Conservation (phyloP, 2,329 filamentous ascomycete species). For the Penicillium sp. region DNA sequence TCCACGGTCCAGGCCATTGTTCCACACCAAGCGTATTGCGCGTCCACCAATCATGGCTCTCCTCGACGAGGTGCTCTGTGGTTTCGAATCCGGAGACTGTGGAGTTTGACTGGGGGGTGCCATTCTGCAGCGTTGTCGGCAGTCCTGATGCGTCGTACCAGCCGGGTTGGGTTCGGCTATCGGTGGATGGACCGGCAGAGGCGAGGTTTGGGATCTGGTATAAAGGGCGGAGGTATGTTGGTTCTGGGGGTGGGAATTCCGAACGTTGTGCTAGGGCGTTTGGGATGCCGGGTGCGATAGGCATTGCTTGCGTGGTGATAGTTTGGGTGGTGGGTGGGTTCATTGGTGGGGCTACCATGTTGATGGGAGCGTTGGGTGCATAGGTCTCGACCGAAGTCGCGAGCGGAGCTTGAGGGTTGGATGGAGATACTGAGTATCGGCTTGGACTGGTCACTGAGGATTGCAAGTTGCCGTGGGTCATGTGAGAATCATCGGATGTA, state of each 20-base stretch:
- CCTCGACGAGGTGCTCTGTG: slow-evolving; percentile 63
- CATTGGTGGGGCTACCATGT: slow-evolving; percentile 18
- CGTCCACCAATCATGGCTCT: slow-evolving; percentile 68
- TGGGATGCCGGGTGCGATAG: slow-evolving; percentile 22
- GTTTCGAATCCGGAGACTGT: slow-evolving; percentile 61
- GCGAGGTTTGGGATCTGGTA: slow-evolving; percentile 23
- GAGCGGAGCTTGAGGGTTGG: slow-evolving; percentile 7
- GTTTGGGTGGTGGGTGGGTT: slow-evolving; percentile 17
- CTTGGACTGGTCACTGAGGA: slow-evolving; percentile 26
- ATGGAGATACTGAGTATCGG: slow-evolving; percentile 24
- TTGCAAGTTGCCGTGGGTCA: slow-evolving; percentile 20
- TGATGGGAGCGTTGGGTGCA: slow-evolving; percentile 11
- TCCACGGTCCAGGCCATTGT: slow-evolving; percentile 56
- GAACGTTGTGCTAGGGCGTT: slow-evolving; percentile 23
- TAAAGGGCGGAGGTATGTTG: slow-evolving; percentile 38
- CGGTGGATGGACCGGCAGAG: slow-evolving; percentile 17
- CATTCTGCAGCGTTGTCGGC: slow-evolving; percentile 19
- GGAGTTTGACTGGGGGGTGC: slow-evolving; percentile 31
- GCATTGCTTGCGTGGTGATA: slow-evolving; percentile 27
- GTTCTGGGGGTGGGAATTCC: slow-evolving; percentile 35
- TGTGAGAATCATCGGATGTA: slow-evolving; percentile 32
- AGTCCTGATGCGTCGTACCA: slow-evolving; percentile 35
- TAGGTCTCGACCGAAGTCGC: slow-evolving; percentile 16
- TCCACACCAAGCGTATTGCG: slow-evolving; percentile 65
- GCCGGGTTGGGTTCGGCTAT: slow-evolving; percentile 29